phyloP scores from a whole-genome alignment of 192 early-diverging fungal genomes.

The Backusella westeae region DNA sequence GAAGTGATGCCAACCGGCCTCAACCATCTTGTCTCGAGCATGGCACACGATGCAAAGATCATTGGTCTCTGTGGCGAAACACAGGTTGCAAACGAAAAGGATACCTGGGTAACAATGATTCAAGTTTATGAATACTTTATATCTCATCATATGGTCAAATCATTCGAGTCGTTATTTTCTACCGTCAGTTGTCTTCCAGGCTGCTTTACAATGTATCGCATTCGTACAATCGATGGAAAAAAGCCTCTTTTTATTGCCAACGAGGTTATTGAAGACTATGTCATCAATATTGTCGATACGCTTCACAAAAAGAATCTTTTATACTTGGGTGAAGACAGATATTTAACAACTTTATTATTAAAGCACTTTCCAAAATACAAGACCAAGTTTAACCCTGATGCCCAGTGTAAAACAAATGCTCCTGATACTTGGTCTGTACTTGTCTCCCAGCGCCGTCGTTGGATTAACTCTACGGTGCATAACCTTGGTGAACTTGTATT shows the following conservation, averaged over 20 bases:
- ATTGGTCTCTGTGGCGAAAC: conserved; percentile 97
- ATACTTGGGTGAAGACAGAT: conserved; percentile 97
- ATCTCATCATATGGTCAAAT: conserved; percentile 93
- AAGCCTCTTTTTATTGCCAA: conserved; percentile 88
- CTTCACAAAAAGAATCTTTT: conserved; percentile 99
- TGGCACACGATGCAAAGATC: conserved; percentile 88
- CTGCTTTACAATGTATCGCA: conserved; percentile 98
- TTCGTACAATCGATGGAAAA: conserved; percentile 84
- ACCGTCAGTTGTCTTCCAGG: conserved; percentile 97
- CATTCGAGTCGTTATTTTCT: conserved; percentile 96
- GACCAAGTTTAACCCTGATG: conserved; percentile 91
- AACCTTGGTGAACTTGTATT: conserved; percentile 93
- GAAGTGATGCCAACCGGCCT: conserved; percentile 87
- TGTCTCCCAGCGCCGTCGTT: conserved; percentile 96
- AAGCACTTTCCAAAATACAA: conserved; percentile 98
- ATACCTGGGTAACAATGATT: conserved; percentile 97
- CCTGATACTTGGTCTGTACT: conserved; percentile 92
- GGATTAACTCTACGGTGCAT: conserved; percentile 99
- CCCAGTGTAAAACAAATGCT: conserved; percentile 89
- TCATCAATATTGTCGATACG: conserved; percentile 92
- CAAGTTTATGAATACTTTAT: conserved; percentile 99
- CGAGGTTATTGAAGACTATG: conserved; percentile 88
- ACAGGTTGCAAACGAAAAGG: conserved; percentile 84
- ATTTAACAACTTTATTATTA: conserved; percentile 86
- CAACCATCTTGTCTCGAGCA: conserved; percentile 84